Evolutionary conservation across 805 yeast genomes (phyloP).

Genomic region (Wickerhamomyces bovis): DNA sequence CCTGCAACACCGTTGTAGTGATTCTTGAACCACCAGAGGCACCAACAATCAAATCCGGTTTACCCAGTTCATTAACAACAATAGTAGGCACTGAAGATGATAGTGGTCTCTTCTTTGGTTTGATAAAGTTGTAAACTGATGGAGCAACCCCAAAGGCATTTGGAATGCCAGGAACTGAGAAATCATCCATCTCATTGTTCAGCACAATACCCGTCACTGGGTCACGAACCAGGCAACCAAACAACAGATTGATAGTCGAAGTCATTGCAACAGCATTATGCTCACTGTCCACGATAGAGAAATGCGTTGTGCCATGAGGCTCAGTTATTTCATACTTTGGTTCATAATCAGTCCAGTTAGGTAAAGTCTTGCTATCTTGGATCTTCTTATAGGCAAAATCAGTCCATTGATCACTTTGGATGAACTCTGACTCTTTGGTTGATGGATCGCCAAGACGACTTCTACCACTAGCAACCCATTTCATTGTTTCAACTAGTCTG

Average conservation of each 20-base stretch:
- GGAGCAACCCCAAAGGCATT: slow-evolving; percentile 83
- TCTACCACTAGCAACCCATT: slow-evolving; percentile 87
- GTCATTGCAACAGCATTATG: slow-evolving; percentile 84
- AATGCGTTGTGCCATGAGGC: slow-evolving; percentile 90
- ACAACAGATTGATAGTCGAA: slow-evolving; percentile 77
- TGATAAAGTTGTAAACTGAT: slow-evolving; percentile 69
- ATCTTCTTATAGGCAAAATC: slow-evolving; percentile 42
- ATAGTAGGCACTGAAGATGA: slow-evolving; percentile 81
- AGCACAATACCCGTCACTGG: slow-evolving; percentile 74
- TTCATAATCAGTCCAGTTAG: slow-evolving; percentile 63
- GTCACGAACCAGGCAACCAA: slow-evolving; percentile 83
- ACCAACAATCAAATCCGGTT: slow-evolving; percentile 68
- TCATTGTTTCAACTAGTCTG: slow-evolving; percentile 77
- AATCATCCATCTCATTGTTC: slow-evolving; percentile 94
- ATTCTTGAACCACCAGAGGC: slow-evolving; percentile 95
- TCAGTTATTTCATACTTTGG: slow-evolving; percentile 74
- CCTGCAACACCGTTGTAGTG: slow-evolving; percentile 76
- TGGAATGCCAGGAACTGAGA: slow-evolving; percentile 59
- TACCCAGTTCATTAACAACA: slow-evolving; percentile 39
- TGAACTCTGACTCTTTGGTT: slow-evolving; percentile 28
- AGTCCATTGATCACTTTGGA: slow-evolving; percentile 51
- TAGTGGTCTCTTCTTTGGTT: slow-evolving; percentile 75
- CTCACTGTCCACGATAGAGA: slow-evolving; percentile 66
- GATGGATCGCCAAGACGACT: slow-evolving; percentile 76
- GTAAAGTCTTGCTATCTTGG: slow-evolving; percentile 48